Conservation (phyloP, 345 rosid genomes). For the Pugionium cornutum region DNA sequence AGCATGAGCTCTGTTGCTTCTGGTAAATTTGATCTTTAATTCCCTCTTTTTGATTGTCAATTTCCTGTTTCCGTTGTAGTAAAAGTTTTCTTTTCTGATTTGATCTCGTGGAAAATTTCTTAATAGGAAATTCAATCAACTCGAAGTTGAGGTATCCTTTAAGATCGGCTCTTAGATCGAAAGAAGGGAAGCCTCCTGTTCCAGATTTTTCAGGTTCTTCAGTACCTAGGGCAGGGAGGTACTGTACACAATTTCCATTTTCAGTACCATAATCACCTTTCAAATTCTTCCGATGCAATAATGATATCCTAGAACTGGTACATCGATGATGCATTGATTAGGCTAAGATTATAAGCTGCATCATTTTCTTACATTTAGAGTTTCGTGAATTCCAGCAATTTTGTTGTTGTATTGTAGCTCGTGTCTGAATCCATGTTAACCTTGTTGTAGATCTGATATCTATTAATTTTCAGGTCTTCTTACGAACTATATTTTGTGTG, state of each 20-base stretch:
- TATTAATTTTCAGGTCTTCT: not conserved
- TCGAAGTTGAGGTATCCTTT: slow-evolving; percentile 75
- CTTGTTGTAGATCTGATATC: not conserved
- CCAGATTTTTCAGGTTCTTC: slow-evolving; percentile 51
- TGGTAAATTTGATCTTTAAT: slow-evolving; percentile 39
- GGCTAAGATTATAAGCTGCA: not conserved
- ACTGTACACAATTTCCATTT: not conserved
- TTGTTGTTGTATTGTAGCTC: not conserved
- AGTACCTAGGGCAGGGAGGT: slow-evolving; percentile 20
- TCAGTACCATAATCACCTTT: not conserved
- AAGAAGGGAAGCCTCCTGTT: slow-evolving; percentile 57
- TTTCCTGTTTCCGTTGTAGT: not conserved
- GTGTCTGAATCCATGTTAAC: not conserved
- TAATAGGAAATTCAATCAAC: slow-evolving; percentile 48
- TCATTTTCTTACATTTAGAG: slow-evolving; percentile 2
- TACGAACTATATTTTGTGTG: not conserved
- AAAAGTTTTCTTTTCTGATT: not conserved
- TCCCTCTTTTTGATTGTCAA: not conserved
- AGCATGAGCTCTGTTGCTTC: slow-evolving; percentile 43
- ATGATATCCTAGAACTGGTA: slow-evolving; percentile 10
- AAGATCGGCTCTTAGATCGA: slow-evolving; percentile 68
- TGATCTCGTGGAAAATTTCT: not conserved
- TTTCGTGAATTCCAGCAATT: not conserved
- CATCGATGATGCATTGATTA: not conserved
- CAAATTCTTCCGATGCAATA: not conserved